These are phyloP conservation scores for Rhinocladiella similis DNA, from an alignment of 2,329 filamentous ascomycete genomes.

Conservation along the genomic window DNA sequence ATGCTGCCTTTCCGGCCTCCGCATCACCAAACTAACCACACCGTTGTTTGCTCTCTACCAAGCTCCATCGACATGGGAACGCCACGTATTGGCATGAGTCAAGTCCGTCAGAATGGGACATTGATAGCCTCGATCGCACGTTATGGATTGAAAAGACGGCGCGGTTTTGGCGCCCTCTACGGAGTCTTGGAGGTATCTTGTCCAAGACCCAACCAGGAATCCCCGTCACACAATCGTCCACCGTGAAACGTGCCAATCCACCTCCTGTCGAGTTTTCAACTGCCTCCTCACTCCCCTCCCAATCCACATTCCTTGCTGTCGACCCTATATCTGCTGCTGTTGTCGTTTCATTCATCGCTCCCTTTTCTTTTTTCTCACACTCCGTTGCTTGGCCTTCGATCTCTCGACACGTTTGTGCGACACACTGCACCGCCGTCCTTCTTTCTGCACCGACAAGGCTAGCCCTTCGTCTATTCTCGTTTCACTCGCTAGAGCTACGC, in stretches of 20 bases:
- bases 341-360: conserved; percentile 21
- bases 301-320: conserved; percentile 3
- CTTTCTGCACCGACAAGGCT: conserved; percentile 27
- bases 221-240: conserved; percentile 15
- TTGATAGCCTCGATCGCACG: no score
- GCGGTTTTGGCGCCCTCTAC: neutral
- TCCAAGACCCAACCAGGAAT: conserved; percentile 10
- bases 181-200: neutral
- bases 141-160: conserved; percentile 13
- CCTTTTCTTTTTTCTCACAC: conserved; percentile 18
- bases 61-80: neutral
- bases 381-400: conserved; percentile 27
- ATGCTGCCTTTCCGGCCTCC: neutral
- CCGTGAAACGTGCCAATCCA: conserved; percentile 27
- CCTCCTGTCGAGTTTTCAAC: conserved; percentile 16
- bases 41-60: neutral
- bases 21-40: neutral
- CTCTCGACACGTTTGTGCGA: conserved; percentile 33
- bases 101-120: no score
- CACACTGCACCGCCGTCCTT: conserved; percentile 31
- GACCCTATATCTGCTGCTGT: conserved; percentile 23
- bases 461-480: conserved; percentile 24
- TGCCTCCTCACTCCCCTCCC: conserved; percentile 3
- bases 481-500: conserved; percentile 29
- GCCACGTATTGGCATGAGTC: neutral